These are phyloP conservation scores for Solidago caesia DNA, from an alignment of 129 eudicot genomes.

Conservation along the genomic window DNA sequence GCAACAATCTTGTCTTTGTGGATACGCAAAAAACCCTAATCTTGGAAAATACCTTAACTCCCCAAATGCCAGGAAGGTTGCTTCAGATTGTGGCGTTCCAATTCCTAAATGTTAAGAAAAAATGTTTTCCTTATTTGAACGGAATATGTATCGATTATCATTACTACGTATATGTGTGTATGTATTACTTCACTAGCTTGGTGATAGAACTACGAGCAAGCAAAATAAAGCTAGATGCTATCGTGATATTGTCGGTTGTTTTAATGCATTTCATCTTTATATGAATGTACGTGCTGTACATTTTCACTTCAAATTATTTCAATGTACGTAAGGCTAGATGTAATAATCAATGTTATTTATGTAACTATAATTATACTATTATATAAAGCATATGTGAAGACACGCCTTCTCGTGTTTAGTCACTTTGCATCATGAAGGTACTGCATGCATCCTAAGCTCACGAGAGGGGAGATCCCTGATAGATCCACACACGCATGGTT, in stretches of 20 bases:
- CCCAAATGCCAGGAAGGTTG: constrained; percentile 37
- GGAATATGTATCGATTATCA: neutral
- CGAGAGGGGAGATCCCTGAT: too few relatives aligned
- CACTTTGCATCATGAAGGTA: too few relatives aligned
- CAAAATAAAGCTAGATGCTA: constrained; percentile 28
- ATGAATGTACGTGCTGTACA: too few relatives aligned
- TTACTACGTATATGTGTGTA: neutral
- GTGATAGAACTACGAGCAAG: constrained; percentile 1
- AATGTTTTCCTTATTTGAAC: neutral
- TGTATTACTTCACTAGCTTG: neutral
- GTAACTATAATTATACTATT: too few relatives aligned
- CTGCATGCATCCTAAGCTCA: too few relatives aligned
- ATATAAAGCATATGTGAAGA: too few relatives aligned
- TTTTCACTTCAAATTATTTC: too few relatives aligned
- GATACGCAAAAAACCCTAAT: constrained; percentile 29
- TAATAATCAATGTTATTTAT: too few relatives aligned
- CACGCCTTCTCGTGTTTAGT: too few relatives aligned
- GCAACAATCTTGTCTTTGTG: constrained; percentile 34
- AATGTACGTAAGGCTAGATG: too few relatives aligned
- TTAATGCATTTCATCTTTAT: too few relatives aligned
- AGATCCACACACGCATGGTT: too few relatives aligned
- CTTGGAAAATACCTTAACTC: constrained; percentile 25
- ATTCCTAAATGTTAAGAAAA: constrained; percentile 37
- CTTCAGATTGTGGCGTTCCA: constrained; percentile 27
- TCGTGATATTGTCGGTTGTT: neutral